phyloP scores from a whole-genome alignment of 2,329 filamentous ascomycete species.

The Exophiala dermatitidis region DNA sequence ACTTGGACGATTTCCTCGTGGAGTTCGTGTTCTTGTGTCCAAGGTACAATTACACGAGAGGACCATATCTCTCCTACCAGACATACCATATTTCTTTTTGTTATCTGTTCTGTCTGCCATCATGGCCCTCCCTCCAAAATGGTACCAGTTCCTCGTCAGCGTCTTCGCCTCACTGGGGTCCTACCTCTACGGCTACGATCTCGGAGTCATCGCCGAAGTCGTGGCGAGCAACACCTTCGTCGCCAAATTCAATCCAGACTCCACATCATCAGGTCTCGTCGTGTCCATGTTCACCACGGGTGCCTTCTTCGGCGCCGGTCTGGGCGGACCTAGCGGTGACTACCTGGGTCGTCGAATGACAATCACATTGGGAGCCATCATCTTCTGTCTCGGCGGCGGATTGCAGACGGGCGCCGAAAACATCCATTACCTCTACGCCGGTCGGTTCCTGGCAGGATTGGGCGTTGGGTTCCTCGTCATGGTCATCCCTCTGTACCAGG shows the following conservation, averaged over 20 bases:
- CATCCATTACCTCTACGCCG: conserved; percentile 59
- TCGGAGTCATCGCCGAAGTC: conserved; percentile 55
- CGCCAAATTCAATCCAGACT: conserved; percentile 28
- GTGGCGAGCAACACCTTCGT: conserved; percentile 39
- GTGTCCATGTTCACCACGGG: conserved; percentile 72
- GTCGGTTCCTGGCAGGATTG: conserved; percentile 61
- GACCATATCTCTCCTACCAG: no score
- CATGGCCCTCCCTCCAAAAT: conserved; percentile 52
- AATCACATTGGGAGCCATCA: conserved; percentile 61
- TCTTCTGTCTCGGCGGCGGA: conserved; percentile 65
- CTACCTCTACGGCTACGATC: conserved; percentile 53
- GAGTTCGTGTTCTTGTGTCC: not conserved
- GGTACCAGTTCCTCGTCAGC: conserved; percentile 54
- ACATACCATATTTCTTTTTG: no score
- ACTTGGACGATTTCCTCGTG: no score
- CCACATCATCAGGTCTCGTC: conserved; percentile 52
- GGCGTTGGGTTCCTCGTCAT: conserved; percentile 57
- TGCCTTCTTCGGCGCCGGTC: conserved; percentile 61
- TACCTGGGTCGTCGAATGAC: conserved; percentile 61
- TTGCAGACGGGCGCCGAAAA: conserved; percentile 63
- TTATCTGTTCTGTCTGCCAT: not conserved
- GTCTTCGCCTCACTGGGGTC: conserved; percentile 55
- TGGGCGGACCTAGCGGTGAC: conserved; percentile 59
- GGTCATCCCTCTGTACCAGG: conserved; percentile 67
- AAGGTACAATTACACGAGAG: not conserved